Evolutionary conservation across 148 eudicot species (phyloP).

Genomic region (Cornus suecica): DNA sequence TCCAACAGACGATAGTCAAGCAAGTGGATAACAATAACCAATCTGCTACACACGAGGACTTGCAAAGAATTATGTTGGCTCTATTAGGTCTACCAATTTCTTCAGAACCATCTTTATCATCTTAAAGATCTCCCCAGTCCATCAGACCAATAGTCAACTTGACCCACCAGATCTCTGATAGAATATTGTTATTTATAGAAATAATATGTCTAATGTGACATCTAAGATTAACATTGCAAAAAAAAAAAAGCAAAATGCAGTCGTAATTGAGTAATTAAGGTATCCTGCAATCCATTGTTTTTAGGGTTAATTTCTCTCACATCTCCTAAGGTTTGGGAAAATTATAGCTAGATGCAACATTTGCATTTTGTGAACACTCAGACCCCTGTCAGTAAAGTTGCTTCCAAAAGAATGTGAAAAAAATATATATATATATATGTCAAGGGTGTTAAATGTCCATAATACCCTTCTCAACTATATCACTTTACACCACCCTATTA

Average conservation of each 20-base stretch:
- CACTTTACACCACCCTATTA: too few species aligned
- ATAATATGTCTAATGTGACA: background rate
- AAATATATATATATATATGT: too few species aligned
- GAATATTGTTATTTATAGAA: background rate
- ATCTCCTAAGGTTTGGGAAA: too few species aligned
- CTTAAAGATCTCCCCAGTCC: background rate
- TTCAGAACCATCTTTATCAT: background rate
- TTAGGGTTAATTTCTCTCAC: too few species aligned
- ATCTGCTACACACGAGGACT: too few species aligned
- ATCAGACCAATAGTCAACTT: background rate
- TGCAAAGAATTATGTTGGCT: too few species aligned
- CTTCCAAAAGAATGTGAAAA: too few species aligned
- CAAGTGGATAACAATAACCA: background rate
- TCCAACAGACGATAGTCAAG: conserved; percentile 11
- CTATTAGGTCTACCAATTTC: background rate
- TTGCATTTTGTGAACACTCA: too few species aligned
- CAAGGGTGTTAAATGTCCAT: too few species aligned
- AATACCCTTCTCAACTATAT: too few species aligned
- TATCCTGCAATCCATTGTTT: background rate
- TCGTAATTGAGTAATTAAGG: background rate
- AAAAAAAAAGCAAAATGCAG: background rate
- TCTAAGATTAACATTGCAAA: background rate
- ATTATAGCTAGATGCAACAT: too few species aligned
- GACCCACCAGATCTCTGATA: background rate
- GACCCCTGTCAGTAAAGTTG: too few species aligned